These are phyloP conservation scores for Fusarium sp. DNA, from an alignment of 2,329 filamentous ascomycete species.

Conservation along the genomic window DNA sequence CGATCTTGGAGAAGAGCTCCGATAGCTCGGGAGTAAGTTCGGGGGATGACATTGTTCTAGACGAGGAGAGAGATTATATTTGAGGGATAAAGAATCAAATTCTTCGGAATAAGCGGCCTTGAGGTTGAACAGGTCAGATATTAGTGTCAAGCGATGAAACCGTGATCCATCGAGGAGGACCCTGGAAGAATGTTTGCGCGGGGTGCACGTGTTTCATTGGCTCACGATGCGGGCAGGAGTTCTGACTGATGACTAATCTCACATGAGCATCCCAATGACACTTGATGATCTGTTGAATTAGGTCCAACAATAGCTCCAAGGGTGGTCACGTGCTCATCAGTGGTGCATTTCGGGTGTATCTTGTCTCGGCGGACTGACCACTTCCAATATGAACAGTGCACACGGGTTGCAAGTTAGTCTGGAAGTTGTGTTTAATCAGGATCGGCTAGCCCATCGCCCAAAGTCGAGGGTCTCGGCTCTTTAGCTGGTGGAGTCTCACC, in stretches of 20 bases:
- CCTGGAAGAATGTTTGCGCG: neutral
- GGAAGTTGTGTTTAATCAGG: too few relatives aligned
- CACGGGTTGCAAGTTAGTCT: too few relatives aligned
- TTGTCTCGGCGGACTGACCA: too few relatives aligned
- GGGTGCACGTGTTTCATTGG: neutral
- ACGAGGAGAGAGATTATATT: neutral
- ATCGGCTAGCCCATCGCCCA: too few relatives aligned
- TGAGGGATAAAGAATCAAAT: neutral
- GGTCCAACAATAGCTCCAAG: too few relatives aligned
- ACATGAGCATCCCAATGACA: neutral
- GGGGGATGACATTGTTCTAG: neutral
- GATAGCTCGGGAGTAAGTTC: conserved; percentile 17
- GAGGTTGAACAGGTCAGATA: neutral
- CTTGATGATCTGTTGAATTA: too few relatives aligned
- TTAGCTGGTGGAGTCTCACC: too few relatives aligned
- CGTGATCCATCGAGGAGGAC: neutral
- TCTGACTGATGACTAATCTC: neutral
- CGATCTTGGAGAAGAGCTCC: conserved; percentile 28
- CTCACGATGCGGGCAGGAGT: neutral
- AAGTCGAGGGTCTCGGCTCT: too few relatives aligned
- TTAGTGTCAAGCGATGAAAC: neutral
- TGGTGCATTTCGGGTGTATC: too few relatives aligned
- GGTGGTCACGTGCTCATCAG: too few relatives aligned
- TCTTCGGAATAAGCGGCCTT: neutral
- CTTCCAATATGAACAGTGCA: too few relatives aligned